Evolutionary conservation across 371 early-diverging fungal genomes (phyloP), one percentile per base, ranked within the genome.

Genomic region (Fennellomyces sp.): DNA sequence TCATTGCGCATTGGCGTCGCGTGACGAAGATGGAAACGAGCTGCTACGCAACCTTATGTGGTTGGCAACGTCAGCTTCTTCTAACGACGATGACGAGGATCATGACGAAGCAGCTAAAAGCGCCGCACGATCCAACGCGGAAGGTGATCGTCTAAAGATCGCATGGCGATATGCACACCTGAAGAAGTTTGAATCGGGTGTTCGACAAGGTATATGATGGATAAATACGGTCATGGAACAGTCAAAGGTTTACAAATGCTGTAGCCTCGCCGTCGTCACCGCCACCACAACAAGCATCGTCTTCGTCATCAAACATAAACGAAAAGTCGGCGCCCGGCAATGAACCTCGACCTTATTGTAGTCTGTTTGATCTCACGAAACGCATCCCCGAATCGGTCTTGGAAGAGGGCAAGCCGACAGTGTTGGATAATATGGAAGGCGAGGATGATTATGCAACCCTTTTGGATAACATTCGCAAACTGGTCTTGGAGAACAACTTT

Each of bases 131-230:
- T 54, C 69, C 27, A 70, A 72, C 35, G 55, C 61, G 12, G 80
- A 80, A 11, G 75, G 77, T 28, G 91, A 94, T 60, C 75, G 81
- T 2, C 84, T 97, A 85, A 88, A 83, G 61, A 97, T 97, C 58
- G 97, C 97, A 0, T 96, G 97, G 97, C 71, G 97, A 57, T 97
- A 97, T 77, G 86, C 95, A 58, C 83, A 86, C 55, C 63, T 91
- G 65, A 90, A 89, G 54, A 83, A 83, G 58, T 82, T 91, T 64
- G 85, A 81, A 56, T 73, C 81, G 25, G 65, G 68, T 26, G 73
- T 81, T 3, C 68, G 68, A 29, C 61, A 63, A 65, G 68, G 80
- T 73, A 73, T n/a, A 66, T 21, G 17, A 39, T 39, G n/a, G n/a
- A 39, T 39, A 39, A 11, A 39, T 50, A 28, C 13, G 29, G 26